Evolutionary conservation across 2,329 filamentous ascomycete genomes (phyloP), one percentile per base, ranked within the genome.

Genomic region (Huntiella moniliformis): DNA sequence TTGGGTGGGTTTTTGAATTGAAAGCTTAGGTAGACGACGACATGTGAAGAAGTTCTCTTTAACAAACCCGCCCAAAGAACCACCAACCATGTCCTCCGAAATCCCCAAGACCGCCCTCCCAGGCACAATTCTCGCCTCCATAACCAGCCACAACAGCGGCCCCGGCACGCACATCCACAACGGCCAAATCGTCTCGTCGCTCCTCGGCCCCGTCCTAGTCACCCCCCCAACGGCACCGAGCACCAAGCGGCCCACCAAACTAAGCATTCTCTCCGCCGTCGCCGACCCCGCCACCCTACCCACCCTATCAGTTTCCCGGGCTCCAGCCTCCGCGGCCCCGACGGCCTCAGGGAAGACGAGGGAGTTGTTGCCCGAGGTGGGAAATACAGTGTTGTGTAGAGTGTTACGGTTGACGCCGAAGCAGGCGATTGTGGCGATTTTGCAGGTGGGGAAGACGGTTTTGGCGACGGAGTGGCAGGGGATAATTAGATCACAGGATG

Each of bases 401-500:
- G 83, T 98, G 36, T 84, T 84, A 33, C 79, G 88, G 41, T 79
- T 95, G 47, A 80, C 82, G 60, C 80, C 83, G 40, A 77, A 82
- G 51, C 86, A 94, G 64, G 87, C 85, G 4, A 81, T 79, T 18
- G 79, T 92, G 45, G 79, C 81, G 16, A 95, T 96, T 54, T 71
- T 94, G 50, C 80, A 88, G 49, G 80, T 95, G 18, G 76, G 82
- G 48, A 70, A 78, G 55, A 72, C 71, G 8, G 78, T 82, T 36
- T 67, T 82, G 51, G 73, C 82, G 53, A 81, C 84, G 43, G 80
- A 86, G 54, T 92, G 87, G 73, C 80, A 85, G 62, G 86, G 82
- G 4, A 66, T 92, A 51, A 86, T 94, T 50, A 73, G 86, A 13
- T 76, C 79, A 51, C 88, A 96, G 64, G 91, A 98, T 58, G 84